These are phyloP conservation scores for Eleusine indica DNA, from an alignment of 176 grass and related monocot genomes.

Conservation along the genomic window DNA sequence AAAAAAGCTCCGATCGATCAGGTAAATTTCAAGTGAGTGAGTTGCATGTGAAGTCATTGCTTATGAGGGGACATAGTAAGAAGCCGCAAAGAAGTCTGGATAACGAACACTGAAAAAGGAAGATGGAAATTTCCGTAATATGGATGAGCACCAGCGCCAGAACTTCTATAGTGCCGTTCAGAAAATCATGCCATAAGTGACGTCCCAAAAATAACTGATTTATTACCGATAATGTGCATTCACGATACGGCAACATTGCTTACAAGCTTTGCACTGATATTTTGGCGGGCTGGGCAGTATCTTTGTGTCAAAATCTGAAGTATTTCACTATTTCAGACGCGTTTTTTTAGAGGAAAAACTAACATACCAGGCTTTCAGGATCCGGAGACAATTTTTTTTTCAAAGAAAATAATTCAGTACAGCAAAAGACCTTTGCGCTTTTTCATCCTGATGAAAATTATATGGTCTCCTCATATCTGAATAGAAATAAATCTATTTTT, in stretches of 20 bases:
- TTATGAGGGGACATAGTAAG: not conserved
- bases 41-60: constrained; percentile 34
- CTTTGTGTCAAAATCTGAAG: not conserved
- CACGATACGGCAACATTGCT: not conserved
- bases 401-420: too few species aligned
- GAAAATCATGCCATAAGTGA: not conserved
- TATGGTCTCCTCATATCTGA: too few species aligned
- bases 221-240: not conserved
- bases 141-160: not conserved
- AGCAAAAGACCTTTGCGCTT: too few species aligned
- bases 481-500: too few species aligned
- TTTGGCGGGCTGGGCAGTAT: not conserved
- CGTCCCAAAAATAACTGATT: not conserved
- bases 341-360: too few species aligned
- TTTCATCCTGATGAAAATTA: too few species aligned
- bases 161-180: not conserved
- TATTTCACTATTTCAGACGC: not conserved
- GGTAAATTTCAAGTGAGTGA: constrained; percentile 10
- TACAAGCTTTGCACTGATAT: not conserved
- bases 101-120: not conserved
- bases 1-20: constrained; percentile 30
- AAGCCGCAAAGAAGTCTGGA: not conserved
- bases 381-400: too few species aligned
- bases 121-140: not conserved
- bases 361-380: too few species aligned